Evolutionary conservation across 345 rosid genomes (phyloP).

Genomic region (Eucalyptus regnans): DNA sequence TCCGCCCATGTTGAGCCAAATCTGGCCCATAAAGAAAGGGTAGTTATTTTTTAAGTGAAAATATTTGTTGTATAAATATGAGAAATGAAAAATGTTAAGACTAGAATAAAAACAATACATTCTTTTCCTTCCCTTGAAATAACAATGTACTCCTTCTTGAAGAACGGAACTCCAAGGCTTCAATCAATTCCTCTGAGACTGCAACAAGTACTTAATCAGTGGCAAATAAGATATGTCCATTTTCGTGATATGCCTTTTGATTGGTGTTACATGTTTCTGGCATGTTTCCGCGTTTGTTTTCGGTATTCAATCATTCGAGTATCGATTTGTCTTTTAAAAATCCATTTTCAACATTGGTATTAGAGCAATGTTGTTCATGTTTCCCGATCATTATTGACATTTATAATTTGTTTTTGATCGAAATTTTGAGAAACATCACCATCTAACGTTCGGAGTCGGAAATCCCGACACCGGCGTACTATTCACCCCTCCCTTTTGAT

Average conservation of each 20-base stretch:
- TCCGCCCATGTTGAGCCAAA: too few species aligned
- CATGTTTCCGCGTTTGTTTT: rapidly evolving
- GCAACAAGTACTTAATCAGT: rapidly evolving
- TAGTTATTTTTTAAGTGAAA: too few species aligned
- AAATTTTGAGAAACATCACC: too few species aligned
- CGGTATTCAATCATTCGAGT: rapidly evolving
- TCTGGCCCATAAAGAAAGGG: rapidly evolving
- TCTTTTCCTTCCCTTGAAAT: rapidly evolving
- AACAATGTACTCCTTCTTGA: too few species aligned
- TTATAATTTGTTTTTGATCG: rapidly evolving
- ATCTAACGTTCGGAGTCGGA: rapidly evolving
- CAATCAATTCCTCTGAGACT: too few species aligned
- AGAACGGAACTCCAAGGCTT: rapidly evolving
- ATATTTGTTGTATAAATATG: too few species aligned
- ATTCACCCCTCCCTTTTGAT: too few species aligned
- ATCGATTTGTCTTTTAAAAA: too few species aligned
- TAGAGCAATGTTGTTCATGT: rapidly evolving
- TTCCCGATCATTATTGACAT: rapidly evolving
- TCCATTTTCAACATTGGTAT: too few species aligned
- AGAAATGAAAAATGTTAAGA: too few species aligned
- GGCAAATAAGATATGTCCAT: rapidly evolving
- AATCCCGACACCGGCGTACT: rapidly evolving
- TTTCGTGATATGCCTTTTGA: rapidly evolving
- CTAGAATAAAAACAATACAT: too few species aligned
- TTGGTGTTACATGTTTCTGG: too few species aligned